Base-by-base conservation (phyloP, 2,329 filamentous ascomycete genomes). In the Exserohilum turcica region DNA sequence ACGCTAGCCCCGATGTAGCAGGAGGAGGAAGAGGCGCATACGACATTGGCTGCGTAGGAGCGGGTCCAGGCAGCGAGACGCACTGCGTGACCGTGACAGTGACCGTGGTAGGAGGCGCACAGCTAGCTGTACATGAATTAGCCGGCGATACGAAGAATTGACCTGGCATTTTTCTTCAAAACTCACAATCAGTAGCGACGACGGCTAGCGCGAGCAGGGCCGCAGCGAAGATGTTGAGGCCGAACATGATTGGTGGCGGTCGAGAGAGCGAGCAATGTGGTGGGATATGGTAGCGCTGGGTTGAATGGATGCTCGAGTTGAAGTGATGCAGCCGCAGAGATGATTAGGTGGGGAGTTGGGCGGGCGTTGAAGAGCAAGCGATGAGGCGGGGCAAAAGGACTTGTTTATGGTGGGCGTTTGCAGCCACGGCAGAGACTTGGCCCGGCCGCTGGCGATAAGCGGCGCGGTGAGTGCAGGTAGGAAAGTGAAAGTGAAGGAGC, bases 21-120 rank as follows among this genome's bases (percentile, higher is more conserved):
- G 62, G 54, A 38, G 57, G 48, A 52, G 50, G 42, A 51, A 44
- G 40, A 27, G 55, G 40, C 8, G 46, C 27, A 33, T 44, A 18
- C 8, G 55, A 47, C 49, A 35, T 47, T 36, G 59, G 45, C n/a
- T 39, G 39, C 36, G 50, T 38, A 42, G 53, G 48, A 35, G 46
- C 38, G 21, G 55, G 51, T 33, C 43, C 47, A 46, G 57, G 56
- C 44, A 48, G 21, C 35, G 53, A 39, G 52, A 46, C 54, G 54
- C 66, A 70, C 47, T 64, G 56, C 40, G 62, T 67, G 57, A 64
- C 52, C 29, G 63, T 67, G 45, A 69, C 56, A 43, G 67, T 70
- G 19, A 68, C 61, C 21, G 64, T 69, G 43, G 56, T 55, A n/a
- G 62, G 53, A 18, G 59, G 31, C 32, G 56, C 56, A 53, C 62